Evolutionary conservation across 768 basidiomycete species (phyloP), one percentile per base, ranked within the genome.

Genomic region (Russula virescens): DNA sequence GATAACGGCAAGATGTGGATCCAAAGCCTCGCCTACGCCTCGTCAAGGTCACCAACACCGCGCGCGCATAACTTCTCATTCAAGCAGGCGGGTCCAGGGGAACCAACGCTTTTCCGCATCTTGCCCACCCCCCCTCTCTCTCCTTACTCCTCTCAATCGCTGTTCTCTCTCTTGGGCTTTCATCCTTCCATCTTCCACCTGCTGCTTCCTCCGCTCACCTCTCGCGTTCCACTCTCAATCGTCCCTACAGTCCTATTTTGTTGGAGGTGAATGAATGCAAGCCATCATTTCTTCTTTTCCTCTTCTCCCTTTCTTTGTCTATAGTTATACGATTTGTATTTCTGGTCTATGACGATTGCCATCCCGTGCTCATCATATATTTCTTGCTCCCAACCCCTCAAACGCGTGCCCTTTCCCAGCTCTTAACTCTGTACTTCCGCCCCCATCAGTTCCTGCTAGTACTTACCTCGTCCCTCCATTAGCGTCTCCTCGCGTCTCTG

Each of bases 401-500:
- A 55, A 21, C 62, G 65, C 58, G 63, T 66, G 65, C 63, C 65
- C 61, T 66, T 60, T 64, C 40, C 58, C 52, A 49, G 38, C 42
- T 56, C 28, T 14, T 61, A 68, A 66, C 68, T 71, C 71, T 68
- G 69, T 68, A 47, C 70, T 71, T 67, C 69, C 66, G 65, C 65
- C 64, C 61, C 66, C 64, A 62, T 63, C 64, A 69, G 69, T 71
- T 35, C 47, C 28, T 49, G 69, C 71, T 68, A 71, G 73, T 73
- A 61, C 65, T 73, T 69, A 72, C 71, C 69, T 67, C 66, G 63
- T 68, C 61, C 69, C 58, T 54, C 58, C 60, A 55, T 63, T 58
- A 61, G 56, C 65, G 67, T 70, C 71, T 70, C 69, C 70, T 60
- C 61, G 63, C 65, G 63, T 66, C 58, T 35, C 60, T 54, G 66